Conservation (phyloP, 2,329 filamentous ascomycete genomes). For the Ascochyta fabae region DNA sequence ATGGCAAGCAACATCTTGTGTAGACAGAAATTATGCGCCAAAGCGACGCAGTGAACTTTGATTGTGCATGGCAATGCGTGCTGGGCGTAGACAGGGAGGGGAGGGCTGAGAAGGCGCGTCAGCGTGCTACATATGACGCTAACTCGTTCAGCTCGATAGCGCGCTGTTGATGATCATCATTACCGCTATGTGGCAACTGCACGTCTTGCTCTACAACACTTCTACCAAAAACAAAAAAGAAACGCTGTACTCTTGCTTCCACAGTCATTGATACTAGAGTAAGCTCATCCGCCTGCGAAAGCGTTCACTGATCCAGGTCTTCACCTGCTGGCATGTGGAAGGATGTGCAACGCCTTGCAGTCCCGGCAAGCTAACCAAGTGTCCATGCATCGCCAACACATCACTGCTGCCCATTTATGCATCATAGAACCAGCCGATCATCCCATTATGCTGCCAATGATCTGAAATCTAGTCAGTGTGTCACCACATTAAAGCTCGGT, state of each 20-base stretch:
- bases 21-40: background rate
- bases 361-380: background rate
- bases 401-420: background rate
- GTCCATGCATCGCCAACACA: constrained; percentile 12
- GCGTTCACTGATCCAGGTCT: background rate
- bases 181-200: background rate
- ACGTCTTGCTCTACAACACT: background rate
- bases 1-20: no score
- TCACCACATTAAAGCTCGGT: background rate
- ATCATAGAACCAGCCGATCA: background rate
- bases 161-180: background rate
- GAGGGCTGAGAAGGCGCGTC: background rate
- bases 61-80: background rate
- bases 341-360: background rate
- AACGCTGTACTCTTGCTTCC: no score
- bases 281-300: background rate
- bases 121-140: background rate
- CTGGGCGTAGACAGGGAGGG: background rate
- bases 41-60: background rate
- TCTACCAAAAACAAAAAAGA: background rate
- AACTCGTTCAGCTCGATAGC: background rate
- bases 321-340: background rate
- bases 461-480: background rate
- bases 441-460: background rate
- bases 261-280: no score